These are phyloP conservation scores for Dactylellina drechsleri DNA, from an alignment of 2,329 filamentous ascomycete species.

Conservation along the genomic window DNA sequence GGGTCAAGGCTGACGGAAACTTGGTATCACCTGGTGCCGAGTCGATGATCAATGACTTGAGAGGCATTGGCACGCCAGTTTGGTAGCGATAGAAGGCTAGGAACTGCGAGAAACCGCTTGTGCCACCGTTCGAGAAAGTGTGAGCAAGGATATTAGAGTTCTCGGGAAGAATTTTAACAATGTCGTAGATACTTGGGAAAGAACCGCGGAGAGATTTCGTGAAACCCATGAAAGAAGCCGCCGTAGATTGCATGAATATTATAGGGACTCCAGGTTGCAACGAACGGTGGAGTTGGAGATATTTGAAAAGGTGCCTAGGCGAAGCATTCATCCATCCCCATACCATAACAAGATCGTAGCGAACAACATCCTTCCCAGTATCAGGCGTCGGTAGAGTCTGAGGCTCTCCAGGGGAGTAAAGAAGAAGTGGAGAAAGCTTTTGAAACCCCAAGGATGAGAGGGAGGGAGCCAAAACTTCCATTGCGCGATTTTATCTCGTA, in stretches of 20 bases:
- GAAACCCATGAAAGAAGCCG: conserved; percentile 33
- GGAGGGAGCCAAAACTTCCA: conserved; percentile 16
- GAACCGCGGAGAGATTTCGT: conserved; percentile 20
- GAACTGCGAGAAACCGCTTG: conserved; percentile 25
- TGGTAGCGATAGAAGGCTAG: conserved; percentile 34
- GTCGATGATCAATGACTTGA: conserved; percentile 35
- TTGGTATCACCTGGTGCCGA: conserved; percentile 42
- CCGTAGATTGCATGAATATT: conserved; percentile 29
- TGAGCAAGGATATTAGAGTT: conserved; percentile 43
- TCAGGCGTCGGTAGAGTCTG: not conserved
- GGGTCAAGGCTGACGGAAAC: conserved; percentile 41
- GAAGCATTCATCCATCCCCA: conserved; percentile 50
- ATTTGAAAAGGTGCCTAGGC: conserved; percentile 48
- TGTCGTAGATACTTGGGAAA: conserved; percentile 24
- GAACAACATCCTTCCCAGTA: not conserved
- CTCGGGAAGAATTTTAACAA: conserved; percentile 38
- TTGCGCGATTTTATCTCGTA: not conserved
- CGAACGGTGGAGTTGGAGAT: conserved; percentile 41
- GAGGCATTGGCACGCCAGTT: conserved; percentile 26
- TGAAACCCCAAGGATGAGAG: conserved; percentile 39
- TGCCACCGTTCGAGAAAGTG: conserved; percentile 45
- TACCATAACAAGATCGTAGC: conserved; percentile 45
- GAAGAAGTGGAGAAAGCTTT: conserved; percentile 30
- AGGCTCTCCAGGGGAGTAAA: conserved; percentile 25
- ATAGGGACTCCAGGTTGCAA: conserved; percentile 48